These are phyloP conservation scores for Xylaria sp. DNA, from an alignment of 2,329 filamentous ascomycete genomes.

Conservation along the genomic window DNA sequence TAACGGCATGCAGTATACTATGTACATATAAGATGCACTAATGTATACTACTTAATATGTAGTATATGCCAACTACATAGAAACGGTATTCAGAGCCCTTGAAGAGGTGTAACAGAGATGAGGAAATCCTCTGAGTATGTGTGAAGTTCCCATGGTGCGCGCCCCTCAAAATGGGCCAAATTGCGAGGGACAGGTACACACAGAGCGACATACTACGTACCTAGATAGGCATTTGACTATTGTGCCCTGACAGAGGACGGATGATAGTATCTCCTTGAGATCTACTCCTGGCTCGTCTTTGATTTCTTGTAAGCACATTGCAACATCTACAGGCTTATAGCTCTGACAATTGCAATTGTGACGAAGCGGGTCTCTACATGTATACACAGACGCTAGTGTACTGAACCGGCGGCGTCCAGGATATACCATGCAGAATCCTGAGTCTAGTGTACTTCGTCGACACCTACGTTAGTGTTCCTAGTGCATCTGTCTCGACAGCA, in stretches of 20 bases:
- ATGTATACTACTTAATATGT: no score
- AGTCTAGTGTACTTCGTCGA: background rate
- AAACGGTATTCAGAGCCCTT: no score
- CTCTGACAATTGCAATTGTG: constrained; percentile 13
- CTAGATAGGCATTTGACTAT: background rate
- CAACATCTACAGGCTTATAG: background rate
- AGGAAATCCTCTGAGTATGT: background rate
- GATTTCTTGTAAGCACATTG: background rate
- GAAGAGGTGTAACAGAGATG: no score
- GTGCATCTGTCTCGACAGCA: background rate
- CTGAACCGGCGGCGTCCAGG: background rate
- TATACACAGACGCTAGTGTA: background rate
- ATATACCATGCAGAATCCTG: background rate
- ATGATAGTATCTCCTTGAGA: background rate
- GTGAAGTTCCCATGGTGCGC: constrained; percentile 10
- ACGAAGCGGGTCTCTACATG: constrained; percentile 2
- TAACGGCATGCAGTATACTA: no score
- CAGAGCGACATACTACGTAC: no score
- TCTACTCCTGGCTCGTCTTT: background rate
- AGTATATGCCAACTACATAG: no score
- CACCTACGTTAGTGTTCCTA: background rate
- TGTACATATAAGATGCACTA: no score
- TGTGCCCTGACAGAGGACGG: background rate
- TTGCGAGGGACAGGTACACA: constrained; percentile 6
- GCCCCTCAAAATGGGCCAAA: constrained; percentile 19